These are phyloP conservation scores for Triangularia setosa DNA, from an alignment of 2,329 filamentous ascomycete species.

Conservation along the genomic window DNA sequence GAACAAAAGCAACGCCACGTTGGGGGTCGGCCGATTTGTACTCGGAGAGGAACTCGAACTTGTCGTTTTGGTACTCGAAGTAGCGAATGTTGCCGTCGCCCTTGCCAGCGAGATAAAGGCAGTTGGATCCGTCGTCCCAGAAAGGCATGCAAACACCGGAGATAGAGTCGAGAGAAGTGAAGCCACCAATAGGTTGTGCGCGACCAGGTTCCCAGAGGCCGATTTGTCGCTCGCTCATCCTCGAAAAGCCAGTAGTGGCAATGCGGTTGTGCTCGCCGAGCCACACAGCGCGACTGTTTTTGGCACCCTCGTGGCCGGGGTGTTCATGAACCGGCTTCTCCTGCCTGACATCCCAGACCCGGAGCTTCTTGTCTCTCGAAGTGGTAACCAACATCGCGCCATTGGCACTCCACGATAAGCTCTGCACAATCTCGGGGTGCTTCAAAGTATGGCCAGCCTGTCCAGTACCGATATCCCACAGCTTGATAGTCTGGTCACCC, in stretches of 20 bases:
- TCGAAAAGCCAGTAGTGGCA: constrained; percentile 94
- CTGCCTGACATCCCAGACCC: constrained; percentile 95
- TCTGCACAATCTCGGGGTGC: constrained; percentile 90
- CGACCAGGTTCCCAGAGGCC: constrained; percentile 91
- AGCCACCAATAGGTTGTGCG: constrained; percentile 82
- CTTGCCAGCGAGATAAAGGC: constrained; percentile 93
- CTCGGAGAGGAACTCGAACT: constrained; percentile 94
- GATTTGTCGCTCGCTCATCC: constrained; percentile 96
- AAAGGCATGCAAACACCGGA: constrained; percentile 99
- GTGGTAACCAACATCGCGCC: constrained; percentile 86
- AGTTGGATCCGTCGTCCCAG: constrained; percentile 97
- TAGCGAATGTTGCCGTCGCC: constrained; percentile 99
- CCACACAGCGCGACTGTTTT: constrained; percentile 97
- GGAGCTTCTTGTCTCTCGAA: constrained; percentile 95
- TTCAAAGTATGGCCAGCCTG: constrained; percentile 71
- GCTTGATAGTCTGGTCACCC: constrained; percentile 89
- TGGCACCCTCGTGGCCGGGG: constrained; percentile 83
- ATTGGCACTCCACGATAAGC: constrained; percentile 89
- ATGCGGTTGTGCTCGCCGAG: constrained; percentile 95
- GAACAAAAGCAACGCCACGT: constrained; percentile 88
- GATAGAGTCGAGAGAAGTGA: constrained; percentile 87
- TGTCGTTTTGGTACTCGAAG: constrained; percentile 97
- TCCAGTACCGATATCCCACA: constrained; percentile 88
- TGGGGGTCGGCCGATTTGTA: constrained; percentile 97
- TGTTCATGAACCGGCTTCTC: constrained; percentile 82